A percentile compares a stretch with the other conserved stretches of the same genome.
These are phyloP conservation scores for Tylopilus subfusipes DNA, from an alignment of 768 basidiomycete species.

Conservation along the genomic window DNA sequence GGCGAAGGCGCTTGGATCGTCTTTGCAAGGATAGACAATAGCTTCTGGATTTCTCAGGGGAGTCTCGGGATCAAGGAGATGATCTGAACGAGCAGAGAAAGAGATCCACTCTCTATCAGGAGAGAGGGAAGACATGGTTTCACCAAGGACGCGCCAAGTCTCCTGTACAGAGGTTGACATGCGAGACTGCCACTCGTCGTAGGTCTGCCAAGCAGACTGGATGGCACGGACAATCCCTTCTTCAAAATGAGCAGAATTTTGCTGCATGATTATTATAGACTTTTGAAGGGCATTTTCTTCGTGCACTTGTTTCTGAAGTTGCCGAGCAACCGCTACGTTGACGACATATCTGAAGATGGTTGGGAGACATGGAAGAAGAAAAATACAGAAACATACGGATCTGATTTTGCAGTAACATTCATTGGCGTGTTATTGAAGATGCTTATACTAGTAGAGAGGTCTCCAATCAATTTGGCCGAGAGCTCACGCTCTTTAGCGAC, in stretches of 20 bases:
- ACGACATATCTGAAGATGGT: slow-evolving; percentile 51
- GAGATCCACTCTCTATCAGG: slow-evolving; percentile 95
- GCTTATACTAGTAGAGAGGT: slow-evolving; percentile 84
- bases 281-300: slow-evolving; percentile 99
- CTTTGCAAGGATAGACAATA: slow-evolving; percentile 86
- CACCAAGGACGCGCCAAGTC: slow-evolving; percentile 66
- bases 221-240: slow-evolving; percentile 93
- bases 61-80: slow-evolving; percentile 95
- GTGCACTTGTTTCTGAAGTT: slow-evolving; percentile 88
- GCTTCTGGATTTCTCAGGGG: slow-evolving; percentile 76
- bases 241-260: slow-evolving; percentile 95
- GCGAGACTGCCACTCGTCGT: slow-evolving; percentile 90
- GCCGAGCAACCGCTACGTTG: slow-evolving; percentile 69
- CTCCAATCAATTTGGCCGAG: slow-evolving; percentile 80
- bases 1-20: slow-evolving; percentile 79
- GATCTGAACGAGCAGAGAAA: slow-evolving; percentile 90
- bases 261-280: slow-evolving; percentile 96
- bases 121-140: slow-evolving; percentile 71
- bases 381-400: slow-evolving; percentile 5
- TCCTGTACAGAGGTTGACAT: slow-evolving; percentile 71
- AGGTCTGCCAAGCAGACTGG: slow-evolving; percentile 96
- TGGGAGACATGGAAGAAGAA: not conserved
- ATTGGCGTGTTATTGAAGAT: slow-evolving; percentile 95
- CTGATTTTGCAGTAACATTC: slow-evolving; percentile 56
- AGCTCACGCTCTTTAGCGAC: slow-evolving; percentile 91